Evolutionary conservation across 495 filamentous ascomycete species (phyloP).

Genomic region (Penicillium soppii): DNA sequence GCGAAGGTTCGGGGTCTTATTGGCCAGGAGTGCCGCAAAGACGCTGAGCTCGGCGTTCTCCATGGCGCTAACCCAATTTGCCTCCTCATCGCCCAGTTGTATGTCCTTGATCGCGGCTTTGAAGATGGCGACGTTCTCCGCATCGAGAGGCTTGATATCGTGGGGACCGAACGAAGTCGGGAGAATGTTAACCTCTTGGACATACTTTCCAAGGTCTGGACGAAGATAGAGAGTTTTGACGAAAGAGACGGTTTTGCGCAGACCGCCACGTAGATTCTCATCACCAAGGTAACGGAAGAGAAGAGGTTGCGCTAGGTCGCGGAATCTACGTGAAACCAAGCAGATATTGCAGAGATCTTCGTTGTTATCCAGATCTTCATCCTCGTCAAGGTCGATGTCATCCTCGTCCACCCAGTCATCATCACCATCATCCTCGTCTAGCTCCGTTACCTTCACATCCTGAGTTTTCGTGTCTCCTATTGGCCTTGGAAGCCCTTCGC

Average conservation of each 20-base stretch:
- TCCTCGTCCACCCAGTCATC: neutral
- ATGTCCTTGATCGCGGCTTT: neutral
- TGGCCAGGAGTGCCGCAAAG: slow-evolving; percentile 17
- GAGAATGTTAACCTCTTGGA: neutral
- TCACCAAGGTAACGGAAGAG: slow-evolving; percentile 17
- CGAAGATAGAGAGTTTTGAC: slow-evolving; percentile 13
- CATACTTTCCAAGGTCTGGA: slow-evolving; percentile 21
- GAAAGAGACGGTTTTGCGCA: slow-evolving; percentile 7
- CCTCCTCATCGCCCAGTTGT: neutral
- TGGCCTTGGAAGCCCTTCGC: neutral
- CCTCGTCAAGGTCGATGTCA: neutral
- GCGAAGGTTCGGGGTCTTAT: slow-evolving; percentile 24
- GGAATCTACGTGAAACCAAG: slow-evolving; percentile 21
- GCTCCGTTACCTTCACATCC: too few species aligned
- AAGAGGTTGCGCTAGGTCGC: slow-evolving; percentile 25
- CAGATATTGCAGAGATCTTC: slow-evolving; percentile 16
- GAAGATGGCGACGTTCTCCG: neutral
- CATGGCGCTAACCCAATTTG: neutral
- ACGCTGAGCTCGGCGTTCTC: slow-evolving; percentile 10
- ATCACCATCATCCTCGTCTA: neutral
- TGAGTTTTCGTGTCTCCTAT: too few species aligned
- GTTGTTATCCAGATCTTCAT: neutral
- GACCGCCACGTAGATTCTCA: neutral
- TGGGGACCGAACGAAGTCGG: neutral
- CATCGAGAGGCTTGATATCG: neutral